Evolutionary conservation across 2,329 filamentous ascomycete species (phyloP).

Genomic region (Colletotrichum melonis): DNA sequence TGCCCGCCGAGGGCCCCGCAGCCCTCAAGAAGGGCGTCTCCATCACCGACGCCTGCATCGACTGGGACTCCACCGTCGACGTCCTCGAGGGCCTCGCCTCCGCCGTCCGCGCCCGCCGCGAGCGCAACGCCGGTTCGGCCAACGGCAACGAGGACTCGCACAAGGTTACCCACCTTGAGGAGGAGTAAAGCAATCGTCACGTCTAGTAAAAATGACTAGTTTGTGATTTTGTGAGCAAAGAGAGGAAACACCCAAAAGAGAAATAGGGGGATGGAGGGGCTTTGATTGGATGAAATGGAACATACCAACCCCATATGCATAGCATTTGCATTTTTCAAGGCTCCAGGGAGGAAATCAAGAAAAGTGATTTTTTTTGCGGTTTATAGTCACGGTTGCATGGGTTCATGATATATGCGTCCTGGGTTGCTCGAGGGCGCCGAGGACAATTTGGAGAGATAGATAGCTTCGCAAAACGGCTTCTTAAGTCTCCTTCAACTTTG

Average conservation of each 20-base stretch:
- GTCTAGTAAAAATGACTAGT: not conserved
- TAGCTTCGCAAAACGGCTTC: slow-evolving; percentile 17
- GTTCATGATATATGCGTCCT: slow-evolving; percentile 21
- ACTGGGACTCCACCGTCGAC: slow-evolving; percentile 86
- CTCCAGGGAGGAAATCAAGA: slow-evolving; percentile 10
- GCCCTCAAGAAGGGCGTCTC: slow-evolving; percentile 89
- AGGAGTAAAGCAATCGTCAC: slow-evolving; percentile 53
- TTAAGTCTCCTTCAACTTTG: not conserved
- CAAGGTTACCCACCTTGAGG: slow-evolving; percentile 61
- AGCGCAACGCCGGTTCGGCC: slow-evolving; percentile 54
- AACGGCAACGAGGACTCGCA: slow-evolving; percentile 44
- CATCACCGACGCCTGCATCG: slow-evolving; percentile 96
- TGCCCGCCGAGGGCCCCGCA: slow-evolving; percentile 82
- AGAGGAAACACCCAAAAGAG: not conserved
- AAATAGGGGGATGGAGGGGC: not conserved
- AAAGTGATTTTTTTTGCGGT: slow-evolving; percentile 2
- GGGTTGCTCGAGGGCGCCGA: not conserved
- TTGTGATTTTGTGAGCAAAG: not conserved
- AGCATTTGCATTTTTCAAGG: slow-evolving; percentile 24
- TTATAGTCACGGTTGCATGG: slow-evolving; percentile 23
- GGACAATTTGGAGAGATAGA: not conserved
- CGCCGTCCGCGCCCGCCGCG: slow-evolving; percentile 82
- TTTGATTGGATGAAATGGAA: not conserved
- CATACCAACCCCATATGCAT: slow-evolving; percentile 11
- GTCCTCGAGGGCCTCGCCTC: slow-evolving; percentile 87